phyloP scores from a whole-genome alignment of 2,329 filamentous ascomycete species.

The Cytospora schulzeri region DNA sequence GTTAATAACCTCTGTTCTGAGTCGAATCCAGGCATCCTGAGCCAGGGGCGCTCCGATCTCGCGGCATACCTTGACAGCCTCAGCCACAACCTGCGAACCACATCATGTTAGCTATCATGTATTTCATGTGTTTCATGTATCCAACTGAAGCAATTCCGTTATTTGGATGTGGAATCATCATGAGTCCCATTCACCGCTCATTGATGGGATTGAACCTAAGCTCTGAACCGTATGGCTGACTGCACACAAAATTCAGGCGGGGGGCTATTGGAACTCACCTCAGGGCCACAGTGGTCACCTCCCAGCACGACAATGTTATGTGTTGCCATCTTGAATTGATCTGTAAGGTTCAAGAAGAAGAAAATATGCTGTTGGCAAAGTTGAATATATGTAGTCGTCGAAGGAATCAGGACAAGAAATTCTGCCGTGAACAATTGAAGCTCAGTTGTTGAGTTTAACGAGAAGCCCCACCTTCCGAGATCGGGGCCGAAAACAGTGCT shows the following conservation, averaged over 20 bases:
- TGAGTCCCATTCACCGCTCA: not conserved
- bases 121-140: not conserved
- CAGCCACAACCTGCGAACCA: slow-evolving; percentile 68
- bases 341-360: not conserved
- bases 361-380: not conserved
- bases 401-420: not conserved
- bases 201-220: not conserved
- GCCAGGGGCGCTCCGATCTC: not conserved
- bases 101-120: not conserved
- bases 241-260: not conserved
- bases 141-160: not conserved
- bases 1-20: not conserved
- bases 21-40: slow-evolving; percentile 7
- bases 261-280: slow-evolving; percentile 55
- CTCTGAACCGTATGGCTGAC: not conserved
- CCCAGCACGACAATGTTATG: slow-evolving; percentile 81
- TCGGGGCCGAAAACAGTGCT: slow-evolving; percentile 18
- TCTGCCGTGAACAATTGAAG: no score
- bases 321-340: slow-evolving; percentile 56
- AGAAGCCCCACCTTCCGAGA: slow-evolving; percentile 26
- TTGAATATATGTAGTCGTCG: slow-evolving; percentile 5
- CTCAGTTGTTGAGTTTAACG: slow-evolving; percentile 4
- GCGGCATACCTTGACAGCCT: slow-evolving; percentile 75
- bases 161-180: not conserved
- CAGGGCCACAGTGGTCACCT: slow-evolving; percentile 83